Evolutionary conservation across 75 land plant genomes (phyloP), one percentile per base, ranked within the genome.

Genomic region (Larix kaempferi): DNA sequence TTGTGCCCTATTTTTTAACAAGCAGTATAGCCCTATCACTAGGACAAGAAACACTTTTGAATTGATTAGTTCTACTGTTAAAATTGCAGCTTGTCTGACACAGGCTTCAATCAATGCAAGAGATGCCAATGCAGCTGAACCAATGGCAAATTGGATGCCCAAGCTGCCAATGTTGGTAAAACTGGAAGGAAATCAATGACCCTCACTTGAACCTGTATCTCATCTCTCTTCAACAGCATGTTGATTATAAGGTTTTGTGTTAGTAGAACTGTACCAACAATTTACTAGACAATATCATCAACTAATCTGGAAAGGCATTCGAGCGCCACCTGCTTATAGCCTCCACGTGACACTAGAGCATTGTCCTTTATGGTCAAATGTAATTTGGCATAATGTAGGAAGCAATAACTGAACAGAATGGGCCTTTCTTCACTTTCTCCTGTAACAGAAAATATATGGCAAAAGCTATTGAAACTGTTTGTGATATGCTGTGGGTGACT

Each of bases 201-300:
- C 23, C 82, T 84, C 37, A 83, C 14, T 12, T 57, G 59, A 75
- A 59, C 41, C 52, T 55, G 71, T 44, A 88, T 3, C 59, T 87
- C 82, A 63, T 84, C 88, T 78, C 79, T 83, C 92, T 94, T 89
- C 67, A 85, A 59, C 19, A 95, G 91, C 58, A 93, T 23, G 78
- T 95, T 95, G 78, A 95, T 58, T 77, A 95, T 77, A 41, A 86
- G 88, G 74, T 95, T 95, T 86, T 93, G 89, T 37, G 93, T 92
- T 78, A 93, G 82, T 58, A 93, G 78, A 71, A 89, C 74, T 19
- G 84, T 73, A 55, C 86, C 83, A 64, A 71, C 67, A 57, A 59
- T 75, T 58, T 89, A 87, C 66, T 81, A 82, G 33, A 23, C 56
- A 66, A 26, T 61, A 27, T 57, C 37, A 23, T 54, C 60, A 73